These are phyloP conservation scores for Lenwebbia sp. DNA, from an alignment of 345 rosid genomes.

Conservation along the genomic window DNA sequence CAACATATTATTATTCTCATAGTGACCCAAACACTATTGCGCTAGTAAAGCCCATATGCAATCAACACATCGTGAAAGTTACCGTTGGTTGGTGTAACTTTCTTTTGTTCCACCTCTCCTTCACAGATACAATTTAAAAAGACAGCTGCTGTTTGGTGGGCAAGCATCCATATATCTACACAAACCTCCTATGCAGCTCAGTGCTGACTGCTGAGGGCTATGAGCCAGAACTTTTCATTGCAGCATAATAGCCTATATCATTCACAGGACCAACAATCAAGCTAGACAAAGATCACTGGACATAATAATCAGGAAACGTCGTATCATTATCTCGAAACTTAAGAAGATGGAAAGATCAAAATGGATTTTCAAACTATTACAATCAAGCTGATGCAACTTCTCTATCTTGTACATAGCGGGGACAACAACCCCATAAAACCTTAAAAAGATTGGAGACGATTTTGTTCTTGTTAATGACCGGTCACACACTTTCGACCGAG, in stretches of 20 bases:
- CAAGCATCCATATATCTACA: neutral
- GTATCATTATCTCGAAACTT: neutral
- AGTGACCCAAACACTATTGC: too few relatives aligned
- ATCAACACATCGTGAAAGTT: neutral
- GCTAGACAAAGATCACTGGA: neutral
- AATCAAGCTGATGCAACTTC: neutral
- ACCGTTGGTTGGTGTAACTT: neutral
- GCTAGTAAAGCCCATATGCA: too few relatives aligned
- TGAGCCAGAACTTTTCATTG: neutral
- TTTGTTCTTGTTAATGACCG: neutral
- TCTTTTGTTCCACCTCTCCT: neutral
- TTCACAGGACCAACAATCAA: neutral
- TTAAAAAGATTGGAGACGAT: neutral
- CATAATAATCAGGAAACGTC: neutral
- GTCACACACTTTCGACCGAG: neutral
- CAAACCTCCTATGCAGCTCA: neutral
- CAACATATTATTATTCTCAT: too few relatives aligned
- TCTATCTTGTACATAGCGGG: neutral
- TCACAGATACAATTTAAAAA: neutral
- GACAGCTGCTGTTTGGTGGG: neutral
- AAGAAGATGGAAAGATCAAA: neutral
- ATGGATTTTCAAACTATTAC: neutral
- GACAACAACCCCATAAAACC: neutral
- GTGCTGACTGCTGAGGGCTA: neutral
- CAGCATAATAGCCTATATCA: neutral